Conservation (phyloP, 768 basidiomycete species). For the Tephrocybe sp. region DNA sequence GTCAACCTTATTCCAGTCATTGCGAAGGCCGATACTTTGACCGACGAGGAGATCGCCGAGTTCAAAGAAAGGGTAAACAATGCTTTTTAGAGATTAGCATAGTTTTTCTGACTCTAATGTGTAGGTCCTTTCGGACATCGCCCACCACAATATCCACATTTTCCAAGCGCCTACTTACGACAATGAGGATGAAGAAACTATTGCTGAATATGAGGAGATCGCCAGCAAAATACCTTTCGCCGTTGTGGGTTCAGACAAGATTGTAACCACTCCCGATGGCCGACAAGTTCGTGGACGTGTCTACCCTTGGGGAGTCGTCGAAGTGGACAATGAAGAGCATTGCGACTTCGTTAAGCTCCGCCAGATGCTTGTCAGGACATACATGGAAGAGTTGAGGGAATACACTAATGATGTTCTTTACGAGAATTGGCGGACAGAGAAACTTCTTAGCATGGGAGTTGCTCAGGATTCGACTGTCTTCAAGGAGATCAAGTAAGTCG, state of each 20-base stretch:
- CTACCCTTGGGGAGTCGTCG: constrained; percentile 99
- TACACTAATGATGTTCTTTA: constrained; percentile 95
- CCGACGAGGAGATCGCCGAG: constrained; percentile 89
- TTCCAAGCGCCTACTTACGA: constrained; percentile 98
- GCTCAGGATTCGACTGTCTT: constrained; percentile 97
- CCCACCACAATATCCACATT: constrained; percentile 94
- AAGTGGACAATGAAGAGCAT: constrained; percentile 99
- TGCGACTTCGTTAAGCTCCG: constrained; percentile 99
- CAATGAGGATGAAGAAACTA: constrained; percentile 97
- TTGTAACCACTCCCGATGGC: constrained; percentile 83
- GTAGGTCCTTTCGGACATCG: constrained; percentile 91
- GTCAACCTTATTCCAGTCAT: constrained; percentile 99
- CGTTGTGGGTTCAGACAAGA: constrained; percentile 89
- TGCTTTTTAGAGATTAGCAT: constrained; percentile 5
- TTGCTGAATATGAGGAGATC: constrained; percentile 97
- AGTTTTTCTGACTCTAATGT: constrained; percentile 1
- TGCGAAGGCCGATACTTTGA: constrained; percentile 97
- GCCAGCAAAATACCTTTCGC: constrained; percentile 98
- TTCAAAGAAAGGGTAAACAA: constrained; percentile 85
- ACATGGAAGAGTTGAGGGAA: constrained; percentile 99
- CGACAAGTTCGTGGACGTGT: constrained; percentile 91
- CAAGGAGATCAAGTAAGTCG: constrained; percentile 96
- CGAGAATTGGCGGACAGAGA: constrained; percentile 98
- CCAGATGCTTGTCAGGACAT: constrained; percentile 98
- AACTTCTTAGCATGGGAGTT: constrained; percentile 96